Conservation (phyloP, 2,329 filamentous ascomycete species). For the Neofusicoccum parvum region DNA sequence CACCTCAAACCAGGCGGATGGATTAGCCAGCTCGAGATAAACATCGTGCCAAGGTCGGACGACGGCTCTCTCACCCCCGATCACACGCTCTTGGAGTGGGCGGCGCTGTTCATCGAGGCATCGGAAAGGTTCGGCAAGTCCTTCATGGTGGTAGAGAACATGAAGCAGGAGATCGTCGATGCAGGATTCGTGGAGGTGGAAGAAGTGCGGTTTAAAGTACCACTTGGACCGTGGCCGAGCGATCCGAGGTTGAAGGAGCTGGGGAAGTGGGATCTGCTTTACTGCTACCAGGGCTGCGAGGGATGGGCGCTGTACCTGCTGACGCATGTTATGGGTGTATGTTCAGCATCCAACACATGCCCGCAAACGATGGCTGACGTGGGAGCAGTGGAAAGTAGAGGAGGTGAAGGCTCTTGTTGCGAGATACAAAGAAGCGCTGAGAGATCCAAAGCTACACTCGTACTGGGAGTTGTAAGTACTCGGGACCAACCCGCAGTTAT, state of each 20-base stretch:
- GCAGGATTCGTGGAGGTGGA: constrained; percentile 58
- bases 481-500: too few species aligned
- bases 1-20: constrained; percentile 29
- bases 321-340: constrained; percentile 25
- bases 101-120: constrained; percentile 27
- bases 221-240: constrained; percentile 31
- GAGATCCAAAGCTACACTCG: not conserved
- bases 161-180: constrained; percentile 49
- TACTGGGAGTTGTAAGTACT: not conserved
- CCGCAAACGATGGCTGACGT: not conserved
- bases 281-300: constrained; percentile 41
- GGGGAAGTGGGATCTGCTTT: constrained; percentile 32
- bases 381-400: not conserved
- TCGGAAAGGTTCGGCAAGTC: constrained; percentile 35
- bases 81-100: constrained; percentile 29
- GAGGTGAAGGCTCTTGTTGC: not conserved
- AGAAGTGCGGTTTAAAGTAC: constrained; percentile 46
- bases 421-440: not conserved
- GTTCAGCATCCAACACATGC: not conserved
- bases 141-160: constrained; percentile 39
- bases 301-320: constrained; percentile 40
- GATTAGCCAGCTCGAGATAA: constrained; percentile 33
- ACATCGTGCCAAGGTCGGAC: constrained; percentile 29
- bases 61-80: constrained; percentile 28
- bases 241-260: constrained; percentile 38